A percentile compares a stretch with the other conserved stretches of the same genome.
Evolutionary conservation across 495 filamentous ascomycete genomes (phyloP).

Genomic region (Podospora conica): DNA sequence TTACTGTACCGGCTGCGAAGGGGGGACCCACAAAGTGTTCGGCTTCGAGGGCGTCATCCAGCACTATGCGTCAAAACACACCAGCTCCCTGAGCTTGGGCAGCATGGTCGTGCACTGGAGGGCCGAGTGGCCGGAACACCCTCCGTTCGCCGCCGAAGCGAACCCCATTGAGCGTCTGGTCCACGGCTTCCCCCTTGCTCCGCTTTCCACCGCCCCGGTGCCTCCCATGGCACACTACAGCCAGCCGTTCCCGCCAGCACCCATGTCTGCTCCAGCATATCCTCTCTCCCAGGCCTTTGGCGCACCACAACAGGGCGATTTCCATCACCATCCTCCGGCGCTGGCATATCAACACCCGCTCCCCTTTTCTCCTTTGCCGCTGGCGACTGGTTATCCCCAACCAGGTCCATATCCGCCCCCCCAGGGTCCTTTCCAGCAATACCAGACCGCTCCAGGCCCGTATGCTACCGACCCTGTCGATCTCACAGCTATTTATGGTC

Average conservation of each 20-base stretch:
- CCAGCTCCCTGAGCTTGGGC: slow-evolving; percentile 56
- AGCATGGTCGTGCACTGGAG: slow-evolving; percentile 69
- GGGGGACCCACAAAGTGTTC: slow-evolving; percentile 51
- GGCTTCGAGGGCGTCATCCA: slow-evolving; percentile 73
- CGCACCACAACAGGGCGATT: slow-evolving; percentile 31
- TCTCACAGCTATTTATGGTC: slow-evolving; percentile 14
- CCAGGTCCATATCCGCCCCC: background rate
- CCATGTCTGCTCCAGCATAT: slow-evolving; percentile 24
- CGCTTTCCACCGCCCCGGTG: background rate
- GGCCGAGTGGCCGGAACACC: slow-evolving; percentile 68
- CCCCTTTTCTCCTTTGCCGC: background rate
- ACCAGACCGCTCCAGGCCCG: slow-evolving; percentile 15
- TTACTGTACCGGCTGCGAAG: slow-evolving; percentile 62
- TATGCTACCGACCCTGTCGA: slow-evolving; percentile 19
- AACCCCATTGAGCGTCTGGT: slow-evolving; percentile 27
- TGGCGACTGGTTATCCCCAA: background rate
- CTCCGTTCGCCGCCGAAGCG: slow-evolving; percentile 60
- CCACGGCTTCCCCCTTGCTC: slow-evolving; percentile 2
- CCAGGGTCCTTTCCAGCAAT: slow-evolving; percentile 10
- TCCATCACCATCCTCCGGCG: slow-evolving; percentile 23
- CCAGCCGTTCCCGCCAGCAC: slow-evolving; percentile 27
- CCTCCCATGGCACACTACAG: slow-evolving; percentile 25
- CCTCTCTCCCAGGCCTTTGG: slow-evolving; percentile 36
- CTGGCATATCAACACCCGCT: slow-evolving; percentile 2
- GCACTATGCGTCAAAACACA: slow-evolving; percentile 77